phyloP scores from a whole-genome alignment of 129 eudicot genomes.

The Tagetes erecta region DNA sequence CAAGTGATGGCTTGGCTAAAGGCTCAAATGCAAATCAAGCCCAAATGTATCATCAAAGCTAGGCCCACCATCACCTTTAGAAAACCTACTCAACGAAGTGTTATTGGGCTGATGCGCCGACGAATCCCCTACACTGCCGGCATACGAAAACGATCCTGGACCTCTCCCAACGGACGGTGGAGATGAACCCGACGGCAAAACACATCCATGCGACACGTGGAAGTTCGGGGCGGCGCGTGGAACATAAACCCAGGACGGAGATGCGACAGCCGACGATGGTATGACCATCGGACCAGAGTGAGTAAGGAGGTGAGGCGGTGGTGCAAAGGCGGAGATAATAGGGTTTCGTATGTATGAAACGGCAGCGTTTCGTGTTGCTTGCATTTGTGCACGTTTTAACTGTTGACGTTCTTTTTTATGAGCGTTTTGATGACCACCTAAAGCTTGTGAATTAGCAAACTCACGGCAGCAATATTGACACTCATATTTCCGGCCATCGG shows the following conservation, averaged over 20 bases:
- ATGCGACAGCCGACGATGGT: slow-evolving; percentile 40
- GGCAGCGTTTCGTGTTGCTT: slow-evolving; percentile 86
- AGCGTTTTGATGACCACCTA: slow-evolving; percentile 98
- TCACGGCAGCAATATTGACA: slow-evolving; percentile 95
- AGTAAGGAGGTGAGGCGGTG: slow-evolving; percentile 76
- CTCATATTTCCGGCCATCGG: slow-evolving; percentile 83
- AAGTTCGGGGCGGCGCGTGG: slow-evolving; percentile 78
- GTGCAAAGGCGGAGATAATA: slow-evolving; percentile 79
- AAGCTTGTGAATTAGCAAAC: slow-evolving; percentile 93
- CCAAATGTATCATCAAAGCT: slow-evolving; percentile 67
- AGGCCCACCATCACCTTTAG: slow-evolving; percentile 65
- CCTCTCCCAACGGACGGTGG: slow-evolving; percentile 46
- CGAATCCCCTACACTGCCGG: slow-evolving; percentile 59
- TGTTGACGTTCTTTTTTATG: slow-evolving; percentile 95
- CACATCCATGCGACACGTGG: slow-evolving; percentile 78
- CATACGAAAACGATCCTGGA: slow-evolving; percentile 47
- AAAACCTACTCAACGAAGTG: slow-evolving; percentile 65
- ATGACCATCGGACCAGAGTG: slow-evolving; percentile 49
- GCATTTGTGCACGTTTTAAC: slow-evolving; percentile 88
- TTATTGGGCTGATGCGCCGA: slow-evolving; percentile 44
- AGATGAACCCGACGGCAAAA: slow-evolving; percentile 38
- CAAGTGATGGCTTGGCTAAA: slow-evolving; percentile 26
- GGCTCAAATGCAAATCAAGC: slow-evolving; percentile 83
- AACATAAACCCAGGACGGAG: slow-evolving; percentile 65
- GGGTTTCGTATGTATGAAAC: slow-evolving; percentile 85